Base-by-base conservation (phyloP, 768 basidiomycete genomes). In the Boletellus ananiceps region DNA sequence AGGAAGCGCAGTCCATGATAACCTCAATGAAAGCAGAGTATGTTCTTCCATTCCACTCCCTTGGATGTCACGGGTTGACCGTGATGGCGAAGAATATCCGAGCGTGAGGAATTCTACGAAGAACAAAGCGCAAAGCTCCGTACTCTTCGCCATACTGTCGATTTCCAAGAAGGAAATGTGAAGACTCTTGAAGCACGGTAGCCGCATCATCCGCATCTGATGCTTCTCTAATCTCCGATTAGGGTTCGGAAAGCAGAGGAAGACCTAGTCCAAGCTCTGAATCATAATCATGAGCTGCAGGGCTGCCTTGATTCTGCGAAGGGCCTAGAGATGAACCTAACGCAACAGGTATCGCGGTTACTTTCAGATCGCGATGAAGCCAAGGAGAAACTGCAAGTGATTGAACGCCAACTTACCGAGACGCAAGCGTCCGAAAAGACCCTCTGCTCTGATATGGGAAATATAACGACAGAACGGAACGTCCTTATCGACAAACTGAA, bases 21-120 rank as follows among this genome's bases (percentile, higher is more conserved):
- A 13, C 50, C 16, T 63, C 66, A 35, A 57, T 66, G 67, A 65
- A 21, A 53, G 66, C 66, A 52, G 61, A 68, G 66, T 67, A 39
- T 2, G 52, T 33, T 39, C 49, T 64, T 66, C 64, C 57, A 57
- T 59, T 57, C 51, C 44, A 47, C 16, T 44, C 40, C 35, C 37
- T 34, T n/a, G 38, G 41, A 50, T 47, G 48, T 54, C 46, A 51
- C 23, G 15, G 43, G 31, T 33, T 66, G 21, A 57, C 47, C 21
- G 19, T 35, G 43, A 39, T 44, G 29, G n/a, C 40, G 29, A 44
- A 67, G 66, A 47, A 59, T 66, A 44, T 40, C 45, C 44, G 50
- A 57, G 47, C 50, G 36, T 18, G 59, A 69, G 38, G 57, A 54
- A 41, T 44, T 61, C 27, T 47, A 44, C 44, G 50, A 59, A 50